Conservation (phyloP, 805 yeast genomes). For the Candida glaebosa region DNA sequence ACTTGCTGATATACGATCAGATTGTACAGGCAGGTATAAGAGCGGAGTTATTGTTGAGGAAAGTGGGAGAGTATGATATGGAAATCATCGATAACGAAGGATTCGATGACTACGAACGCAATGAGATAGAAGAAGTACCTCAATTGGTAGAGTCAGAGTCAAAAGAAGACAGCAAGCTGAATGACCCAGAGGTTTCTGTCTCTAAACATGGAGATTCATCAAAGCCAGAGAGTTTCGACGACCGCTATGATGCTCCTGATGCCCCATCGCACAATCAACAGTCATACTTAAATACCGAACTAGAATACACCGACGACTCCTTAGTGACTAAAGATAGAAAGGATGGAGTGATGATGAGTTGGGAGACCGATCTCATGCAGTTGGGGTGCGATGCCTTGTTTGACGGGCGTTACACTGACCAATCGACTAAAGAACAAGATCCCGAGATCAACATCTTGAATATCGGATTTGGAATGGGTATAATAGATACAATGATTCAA, state of each 20-base stretch:
- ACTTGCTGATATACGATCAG: constrained; percentile 36
- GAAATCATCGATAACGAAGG: constrained; percentile 51
- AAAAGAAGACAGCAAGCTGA: neutral
- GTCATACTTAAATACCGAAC: constrained; percentile 60
- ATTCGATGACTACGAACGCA: constrained; percentile 16
- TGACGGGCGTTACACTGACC: constrained; percentile 31
- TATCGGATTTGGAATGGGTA: constrained; percentile 97
- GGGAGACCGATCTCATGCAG: constrained; percentile 85
- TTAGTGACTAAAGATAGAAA: constrained; percentile 66
- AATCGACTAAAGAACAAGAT: constrained; percentile 23
- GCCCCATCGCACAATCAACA: constrained; percentile 64
- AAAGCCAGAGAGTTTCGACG: constrained; percentile 6
- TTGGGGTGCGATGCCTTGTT: constrained; percentile 76
- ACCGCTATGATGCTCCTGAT: constrained; percentile 8
- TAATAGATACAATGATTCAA: constrained; percentile 79
- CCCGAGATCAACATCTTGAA: constrained; percentile 57
- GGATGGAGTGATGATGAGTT: constrained; percentile 97
- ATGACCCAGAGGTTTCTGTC: too few relatives aligned
- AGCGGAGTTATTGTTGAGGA: constrained; percentile 78
- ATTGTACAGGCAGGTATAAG: constrained; percentile 86
- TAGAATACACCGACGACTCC: constrained; percentile 66
- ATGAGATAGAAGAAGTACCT: constrained; percentile 19
- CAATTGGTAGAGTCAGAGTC: constrained; percentile 4
- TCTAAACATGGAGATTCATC: constrained; percentile 3
- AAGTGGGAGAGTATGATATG: constrained; percentile 58